Evolutionary conservation across 1,139 yeast genomes (phyloP), one percentile per base, ranked within the genome.

Genomic region (Kluyveromyces sp.): DNA sequence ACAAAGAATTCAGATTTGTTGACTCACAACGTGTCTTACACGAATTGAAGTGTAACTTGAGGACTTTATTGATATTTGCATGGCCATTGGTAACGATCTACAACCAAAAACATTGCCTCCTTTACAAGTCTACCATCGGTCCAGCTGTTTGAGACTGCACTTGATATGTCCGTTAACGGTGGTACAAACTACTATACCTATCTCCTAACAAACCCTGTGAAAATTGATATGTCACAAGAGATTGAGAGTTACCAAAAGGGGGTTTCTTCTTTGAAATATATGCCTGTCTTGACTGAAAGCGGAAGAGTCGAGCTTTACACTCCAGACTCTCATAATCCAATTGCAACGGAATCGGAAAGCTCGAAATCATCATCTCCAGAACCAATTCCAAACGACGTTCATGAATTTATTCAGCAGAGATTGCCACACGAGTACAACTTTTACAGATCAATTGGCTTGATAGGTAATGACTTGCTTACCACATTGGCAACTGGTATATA

Each of bases 371-470:
- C 41, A 25, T 43, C 41, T 25, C 39, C 38, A 35, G 29, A 61
- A 66, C 34, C 73, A 69, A 52, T 72, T 30, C 97, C 97, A 4
- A 77, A 78, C 51, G 95, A 89, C 63, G 72, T 87, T 26, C 95
- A 87, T 60, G 92, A 83, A 43, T 77, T 90, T 45, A 75, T 92
- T 45, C 89, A 95, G 3, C 90, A 86, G 63, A 77, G 94, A 59
- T 71, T 92, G 46, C 96, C 97, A 1, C 86, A 89, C 42, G 97
- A 90, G 66, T 72, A 85, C 41, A 83, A 80, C 60, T 88, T 83
- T 60, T 92, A 89, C 65, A 79, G 81, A 59, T 82, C 95, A 0
- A 67, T 84, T 46, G 98, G 97, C 1, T 63, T 90, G 38, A 69
- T 84, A 28, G 79, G 84, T 5, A 72, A 85, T 5, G 80, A 78